Evolutionary conservation across 192 early-diverging fungal genomes (phyloP).

Genomic region (Umbelopsis isabellina): DNA sequence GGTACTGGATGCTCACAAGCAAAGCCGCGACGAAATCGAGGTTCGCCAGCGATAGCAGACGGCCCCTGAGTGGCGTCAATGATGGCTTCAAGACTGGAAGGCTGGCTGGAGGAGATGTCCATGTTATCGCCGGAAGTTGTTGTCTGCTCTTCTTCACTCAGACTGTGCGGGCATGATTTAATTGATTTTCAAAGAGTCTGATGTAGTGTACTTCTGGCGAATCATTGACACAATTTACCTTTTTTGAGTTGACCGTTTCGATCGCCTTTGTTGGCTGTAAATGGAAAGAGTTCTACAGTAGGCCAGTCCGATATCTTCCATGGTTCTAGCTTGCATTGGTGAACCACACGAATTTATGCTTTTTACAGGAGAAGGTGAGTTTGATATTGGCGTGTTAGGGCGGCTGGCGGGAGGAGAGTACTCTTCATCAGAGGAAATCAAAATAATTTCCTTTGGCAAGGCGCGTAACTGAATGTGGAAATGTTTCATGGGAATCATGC

Average conservation of each 20-base stretch:
- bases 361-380: not conserved
- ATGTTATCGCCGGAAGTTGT: too few species aligned
- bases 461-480: not conserved
- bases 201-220: too few species aligned
- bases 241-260: not conserved
- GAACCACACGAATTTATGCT: not conserved
- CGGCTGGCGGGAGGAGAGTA: not conserved
- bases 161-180: too few species aligned
- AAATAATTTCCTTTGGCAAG: not conserved
- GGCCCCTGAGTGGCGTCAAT: too few species aligned
- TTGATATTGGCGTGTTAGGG: not conserved
- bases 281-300: constrained; percentile 11
- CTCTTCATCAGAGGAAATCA: constrained; percentile 7
- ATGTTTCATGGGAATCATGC: not conserved
- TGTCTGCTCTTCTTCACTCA: too few species aligned
- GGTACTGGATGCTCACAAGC: constrained; percentile 1
- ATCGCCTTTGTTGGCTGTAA: not conserved
- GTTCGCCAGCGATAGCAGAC: too few species aligned
- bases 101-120: too few species aligned
- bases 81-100: too few species aligned
- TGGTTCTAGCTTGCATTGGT: not conserved
- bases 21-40: not conserved
- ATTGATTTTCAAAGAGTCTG: too few species aligned
- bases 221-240: not conserved
- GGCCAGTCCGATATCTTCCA: constrained; percentile 8